These are phyloP conservation scores for Prunus dulcis DNA, from an alignment of 306 rosid species.

Conservation along the genomic window DNA sequence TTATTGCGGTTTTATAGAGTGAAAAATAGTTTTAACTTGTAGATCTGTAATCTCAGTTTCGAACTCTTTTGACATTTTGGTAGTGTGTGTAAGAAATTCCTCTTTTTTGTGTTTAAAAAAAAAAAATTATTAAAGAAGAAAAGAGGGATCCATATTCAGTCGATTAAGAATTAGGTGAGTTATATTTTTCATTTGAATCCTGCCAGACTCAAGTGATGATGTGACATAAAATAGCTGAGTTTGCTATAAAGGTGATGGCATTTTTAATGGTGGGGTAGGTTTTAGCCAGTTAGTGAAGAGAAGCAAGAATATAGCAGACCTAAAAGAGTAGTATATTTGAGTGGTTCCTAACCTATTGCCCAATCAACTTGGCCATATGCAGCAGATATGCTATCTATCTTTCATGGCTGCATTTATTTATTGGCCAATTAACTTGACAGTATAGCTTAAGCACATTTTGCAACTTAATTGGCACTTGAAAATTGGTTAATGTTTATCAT, in stretches of 20 bases:
- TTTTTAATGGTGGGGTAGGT: slow-evolving; percentile 12
- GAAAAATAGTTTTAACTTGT: accelerated
- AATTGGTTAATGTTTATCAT: slow-evolving; percentile 4
- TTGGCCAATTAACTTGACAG: no score
- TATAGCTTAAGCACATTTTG: no score
- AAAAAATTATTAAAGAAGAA: not conserved
- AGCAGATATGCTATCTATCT: not conserved
- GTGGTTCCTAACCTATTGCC: not conserved
- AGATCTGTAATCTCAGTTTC: accelerated
- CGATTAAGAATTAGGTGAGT: not conserved
- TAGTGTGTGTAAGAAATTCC: no score
- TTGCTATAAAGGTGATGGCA: not conserved
- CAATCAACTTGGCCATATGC: not conserved
- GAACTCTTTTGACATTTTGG: no score
- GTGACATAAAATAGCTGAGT: not conserved
- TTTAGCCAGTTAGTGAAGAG: slow-evolving; percentile 1
- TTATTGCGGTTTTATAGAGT: accelerated
- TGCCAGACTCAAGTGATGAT: not conserved
- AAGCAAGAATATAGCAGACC: not conserved
- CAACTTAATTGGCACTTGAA: no score
- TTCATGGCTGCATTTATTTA: not conserved
- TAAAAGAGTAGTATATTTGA: not conserved
- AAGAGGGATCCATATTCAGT: not conserved
- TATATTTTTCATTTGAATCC: not conserved
- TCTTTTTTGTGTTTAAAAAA: accelerated